phyloP scores from a whole-genome alignment of 2,329 filamentous ascomycete genomes.

The Talaromyces sp. region DNA sequence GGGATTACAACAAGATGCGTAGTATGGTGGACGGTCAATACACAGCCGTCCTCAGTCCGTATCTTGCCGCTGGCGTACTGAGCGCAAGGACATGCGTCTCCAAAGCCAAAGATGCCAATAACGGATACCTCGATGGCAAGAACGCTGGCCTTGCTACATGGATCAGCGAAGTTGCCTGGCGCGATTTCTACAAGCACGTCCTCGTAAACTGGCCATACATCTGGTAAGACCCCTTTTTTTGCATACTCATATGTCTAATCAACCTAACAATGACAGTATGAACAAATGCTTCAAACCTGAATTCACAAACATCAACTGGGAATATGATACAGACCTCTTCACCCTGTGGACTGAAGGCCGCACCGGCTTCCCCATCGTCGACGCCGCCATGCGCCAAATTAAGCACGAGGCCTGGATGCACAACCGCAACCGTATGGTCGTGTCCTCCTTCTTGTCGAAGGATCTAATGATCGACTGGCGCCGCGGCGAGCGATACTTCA shows the following conservation, averaged over 20 bases:
- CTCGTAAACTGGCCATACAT: constrained; percentile 78
- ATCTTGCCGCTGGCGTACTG: constrained; percentile 67
- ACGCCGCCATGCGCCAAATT: constrained; percentile 81
- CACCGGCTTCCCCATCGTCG: constrained; percentile 79
- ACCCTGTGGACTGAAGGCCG: constrained; percentile 68
- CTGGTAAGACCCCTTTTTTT: constrained; percentile 29
- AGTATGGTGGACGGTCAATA: constrained; percentile 62
- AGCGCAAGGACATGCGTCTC: constrained; percentile 65
- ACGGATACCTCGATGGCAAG: constrained; percentile 61
- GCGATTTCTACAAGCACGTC: constrained; percentile 86
- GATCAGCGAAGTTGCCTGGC: constrained; percentile 82
- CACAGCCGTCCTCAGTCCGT: constrained; percentile 70
- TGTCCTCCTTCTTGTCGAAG: constrained; percentile 75
- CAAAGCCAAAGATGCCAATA: constrained; percentile 61
- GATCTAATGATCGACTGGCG: constrained; percentile 81
- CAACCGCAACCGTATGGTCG: constrained; percentile 80
- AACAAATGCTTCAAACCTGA: constrained; percentile 78
- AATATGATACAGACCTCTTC: constrained; percentile 68
- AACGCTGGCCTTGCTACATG: constrained; percentile 65
- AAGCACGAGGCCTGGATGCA: constrained; percentile 71
- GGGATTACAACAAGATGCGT: constrained; percentile 60
- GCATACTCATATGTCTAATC: constrained; percentile 14
- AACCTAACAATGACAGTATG: constrained; percentile 49
- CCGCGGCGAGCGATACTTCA: constrained; percentile 76
- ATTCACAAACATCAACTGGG: constrained; percentile 79